Conservation (phyloP, 352 stramenopile genomes). For the Paralagenidium karlingii region DNA sequence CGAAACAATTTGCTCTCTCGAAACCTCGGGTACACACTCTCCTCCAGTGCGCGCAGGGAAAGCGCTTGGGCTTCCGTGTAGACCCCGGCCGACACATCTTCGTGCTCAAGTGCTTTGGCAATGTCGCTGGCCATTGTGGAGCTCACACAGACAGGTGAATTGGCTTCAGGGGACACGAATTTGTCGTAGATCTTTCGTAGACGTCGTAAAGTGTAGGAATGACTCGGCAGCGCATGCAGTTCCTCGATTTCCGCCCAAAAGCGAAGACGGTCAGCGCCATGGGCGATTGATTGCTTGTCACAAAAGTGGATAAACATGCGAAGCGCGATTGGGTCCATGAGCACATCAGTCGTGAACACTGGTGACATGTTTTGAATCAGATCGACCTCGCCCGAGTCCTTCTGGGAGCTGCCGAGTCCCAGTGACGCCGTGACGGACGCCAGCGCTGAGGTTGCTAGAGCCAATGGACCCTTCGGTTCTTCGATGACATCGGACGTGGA, state of each 20-base stretch:
- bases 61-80: constrained; percentile 52
- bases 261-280: constrained; percentile 44
- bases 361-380: constrained; percentile 58
- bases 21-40: constrained; percentile 66
- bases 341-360: constrained; percentile 69
- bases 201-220: constrained; percentile 68
- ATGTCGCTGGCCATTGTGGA: constrained; percentile 53
- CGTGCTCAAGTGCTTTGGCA: constrained; percentile 33
- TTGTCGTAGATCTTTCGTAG: constrained; percentile 82
- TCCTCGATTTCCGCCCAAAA: constrained; percentile 80
- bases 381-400: constrained; percentile 36
- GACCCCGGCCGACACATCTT: constrained; percentile 61
- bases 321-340: constrained; percentile 54
- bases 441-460: too few relatives aligned
- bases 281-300: constrained; percentile 35
- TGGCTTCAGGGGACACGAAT: constrained; percentile 57
- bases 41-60: constrained; percentile 50
- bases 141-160: constrained; percentile 62
- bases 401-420: too few relatives aligned
- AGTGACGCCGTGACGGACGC: too few relatives aligned
- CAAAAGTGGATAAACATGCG: constrained; percentile 59
- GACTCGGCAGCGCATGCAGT: constrained; percentile 50
- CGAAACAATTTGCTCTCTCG: constrained; percentile 59
- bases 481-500: too few relatives aligned
- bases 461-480: too few relatives aligned